A percentile compares a stretch with the other conserved stretches of the same genome.
Conservation (phyloP, 352 stramenopile genomes). For the Discostella stelligera region DNA sequence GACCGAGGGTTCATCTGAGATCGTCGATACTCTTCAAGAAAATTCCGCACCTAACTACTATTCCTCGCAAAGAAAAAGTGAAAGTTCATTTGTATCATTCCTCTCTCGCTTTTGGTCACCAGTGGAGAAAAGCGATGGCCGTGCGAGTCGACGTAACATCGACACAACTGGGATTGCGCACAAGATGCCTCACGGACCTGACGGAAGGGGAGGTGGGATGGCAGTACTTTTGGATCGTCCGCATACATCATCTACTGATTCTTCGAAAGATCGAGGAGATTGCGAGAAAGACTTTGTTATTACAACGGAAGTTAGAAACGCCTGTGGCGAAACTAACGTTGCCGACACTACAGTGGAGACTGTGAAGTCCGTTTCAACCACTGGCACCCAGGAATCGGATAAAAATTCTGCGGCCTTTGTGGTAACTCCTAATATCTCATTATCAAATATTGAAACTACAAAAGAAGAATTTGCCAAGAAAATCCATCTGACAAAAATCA, state of each 20-base stretch:
- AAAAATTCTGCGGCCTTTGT: constrained; percentile 14
- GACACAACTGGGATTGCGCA: constrained; percentile 3
- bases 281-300: neutral
- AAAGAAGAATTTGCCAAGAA: neutral
- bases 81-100: neutral
- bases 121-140: neutral
- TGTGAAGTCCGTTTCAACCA: neutral
- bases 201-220: constrained; percentile 31
- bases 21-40: neutral
- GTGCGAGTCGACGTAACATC: neutral
- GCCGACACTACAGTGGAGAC: neutral
- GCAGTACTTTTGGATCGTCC: neutral
- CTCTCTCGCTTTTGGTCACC: neutral
- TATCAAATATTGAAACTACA: neutral
- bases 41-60: neutral
- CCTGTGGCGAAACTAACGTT: neutral
- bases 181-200: constrained; percentile 35
- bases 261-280: neutral
- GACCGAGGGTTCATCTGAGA: neutral
- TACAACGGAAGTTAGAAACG: neutral
- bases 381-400: neutral
- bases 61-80: neutral
- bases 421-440: constrained; percentile 1
- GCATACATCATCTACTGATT: neutral
- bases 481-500: too few species aligned